Base-by-base conservation (phyloP, 2,329 filamentous ascomycete genomes). In the Madurella mycetomatis region DNA sequence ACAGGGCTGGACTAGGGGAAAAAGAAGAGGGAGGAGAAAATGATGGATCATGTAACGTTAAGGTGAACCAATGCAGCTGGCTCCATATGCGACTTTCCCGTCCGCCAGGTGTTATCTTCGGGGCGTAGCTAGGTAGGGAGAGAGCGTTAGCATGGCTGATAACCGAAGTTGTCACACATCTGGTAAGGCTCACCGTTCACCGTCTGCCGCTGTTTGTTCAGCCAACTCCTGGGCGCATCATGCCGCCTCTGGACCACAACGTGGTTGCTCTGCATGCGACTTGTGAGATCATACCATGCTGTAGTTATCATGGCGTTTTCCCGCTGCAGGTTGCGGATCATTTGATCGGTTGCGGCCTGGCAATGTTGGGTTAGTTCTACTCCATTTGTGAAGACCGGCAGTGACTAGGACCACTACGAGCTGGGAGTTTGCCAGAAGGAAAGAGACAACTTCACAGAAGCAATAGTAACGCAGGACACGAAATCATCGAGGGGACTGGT, bases 211-310 rank as follows among this genome's bases (percentile, higher is more conserved):
- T 94, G 89, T 76, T 88, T 91, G 65, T 88, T 88, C 63, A 95
- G 73, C 88, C 88, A 95, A 72, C 88, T 92, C 71, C 84, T 86
- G 13, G 88, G 87, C 62, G 81, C 81, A 63, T 92, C 88, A 62
- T 83, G 83, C 62, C 87, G 80, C 61, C 90, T 77, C 66, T 91
- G 87, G 58, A 95, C 72, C 51, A 89, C 83, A 41, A 92, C 86
- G 58, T 88, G 88, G 68, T 92, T 92, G 73, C 87, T 91, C 72
- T 94, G 89, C 62, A 95, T 71, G 49, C 90, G 79, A 66, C 80
- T 85, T 25, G 86, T 85, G 64, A 94, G 80, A 69, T 92, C 88
- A 72, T 92, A 92, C 88, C 88, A 95, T 2, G 90, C 90, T n/a
- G 85, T 87, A 25, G 86, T 78, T 64, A 95, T 90, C 66, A 94